phyloP scores from a whole-genome alignment of 2,329 filamentous ascomycete genomes.

The Saccharata proteae region DNA sequence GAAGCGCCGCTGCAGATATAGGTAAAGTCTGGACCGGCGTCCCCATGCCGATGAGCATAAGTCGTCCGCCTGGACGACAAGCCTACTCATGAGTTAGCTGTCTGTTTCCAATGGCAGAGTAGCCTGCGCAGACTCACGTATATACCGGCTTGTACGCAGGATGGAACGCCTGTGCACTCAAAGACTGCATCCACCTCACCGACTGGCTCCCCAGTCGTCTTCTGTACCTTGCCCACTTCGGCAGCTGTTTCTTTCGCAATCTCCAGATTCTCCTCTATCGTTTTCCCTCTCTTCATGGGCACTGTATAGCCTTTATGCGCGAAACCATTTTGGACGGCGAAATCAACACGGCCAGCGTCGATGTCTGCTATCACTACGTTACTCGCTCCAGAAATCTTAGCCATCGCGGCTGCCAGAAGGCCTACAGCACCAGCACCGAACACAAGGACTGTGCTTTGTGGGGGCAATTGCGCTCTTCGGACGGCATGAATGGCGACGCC shows the following conservation, averaged over 20 bases:
- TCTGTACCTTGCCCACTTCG: constrained; percentile 26
- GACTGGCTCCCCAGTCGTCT: constrained; percentile 19
- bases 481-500: constrained; percentile 50
- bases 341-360: constrained; percentile 42
- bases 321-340: constrained; percentile 40
- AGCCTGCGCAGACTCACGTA: constrained; percentile 36
- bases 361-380: constrained; percentile 51
- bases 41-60: constrained; percentile 72
- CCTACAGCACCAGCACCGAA: constrained; percentile 52
- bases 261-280: constrained; percentile 41
- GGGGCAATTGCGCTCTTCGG: constrained; percentile 38
- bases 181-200: constrained; percentile 58
- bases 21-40: constrained; percentile 64
- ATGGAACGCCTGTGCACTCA: constrained; percentile 66
- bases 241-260: constrained; percentile 39
- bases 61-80: constrained; percentile 55
- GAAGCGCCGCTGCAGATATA: constrained; percentile 57
- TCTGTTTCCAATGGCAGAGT: too few species aligned
- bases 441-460: constrained; percentile 39
- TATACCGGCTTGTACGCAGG: constrained; percentile 62
- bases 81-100: constrained; percentile 23
- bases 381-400: constrained; percentile 40
- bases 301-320: constrained; percentile 34
- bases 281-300: constrained; percentile 33
- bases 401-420: constrained; percentile 45